phyloP scores from a whole-genome alignment of 75 land plant genomes.

The Adiantum capillusveneris region DNA sequence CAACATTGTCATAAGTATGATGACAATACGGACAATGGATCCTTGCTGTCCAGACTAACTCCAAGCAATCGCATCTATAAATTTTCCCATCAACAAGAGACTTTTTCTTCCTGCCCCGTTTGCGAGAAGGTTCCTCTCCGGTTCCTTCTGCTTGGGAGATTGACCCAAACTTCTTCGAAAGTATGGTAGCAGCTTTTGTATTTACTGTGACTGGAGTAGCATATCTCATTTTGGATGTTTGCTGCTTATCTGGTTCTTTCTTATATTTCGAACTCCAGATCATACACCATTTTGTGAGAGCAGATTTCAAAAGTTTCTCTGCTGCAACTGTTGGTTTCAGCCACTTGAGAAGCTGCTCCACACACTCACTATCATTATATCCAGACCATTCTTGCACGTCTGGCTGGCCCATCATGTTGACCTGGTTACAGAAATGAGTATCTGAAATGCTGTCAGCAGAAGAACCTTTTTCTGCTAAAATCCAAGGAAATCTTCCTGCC shows the following conservation, averaged over 20 bases:
- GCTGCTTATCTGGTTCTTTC: neutral
- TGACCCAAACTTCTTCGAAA: slow-evolving; percentile 50
- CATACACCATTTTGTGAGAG: slow-evolving; percentile 47
- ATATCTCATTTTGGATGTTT: neutral
- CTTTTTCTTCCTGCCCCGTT: slow-evolving; percentile 27
- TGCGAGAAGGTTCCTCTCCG: slow-evolving; percentile 22
- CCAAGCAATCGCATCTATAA: slow-evolving; percentile 78
- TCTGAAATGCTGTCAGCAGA: neutral
- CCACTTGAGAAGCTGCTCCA: slow-evolving; percentile 50
- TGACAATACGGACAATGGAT: slow-evolving; percentile 77
- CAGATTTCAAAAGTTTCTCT: slow-evolving; percentile 57
- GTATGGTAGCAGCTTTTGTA: slow-evolving; percentile 44
- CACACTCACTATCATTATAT: slow-evolving; percentile 51
- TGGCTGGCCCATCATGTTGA: too few species aligned
- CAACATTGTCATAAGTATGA: slow-evolving; percentile 35
- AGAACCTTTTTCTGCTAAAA: slow-evolving; percentile 44
- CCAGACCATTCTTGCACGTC: slow-evolving; percentile 25
- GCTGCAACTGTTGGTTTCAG: slow-evolving; percentile 33
- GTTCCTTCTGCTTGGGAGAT: slow-evolving; percentile 22
- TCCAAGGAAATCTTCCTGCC: slow-evolving; percentile 35
- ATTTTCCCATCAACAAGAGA: slow-evolving; percentile 30
- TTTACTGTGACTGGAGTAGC: slow-evolving; percentile 11
- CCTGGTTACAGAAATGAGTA: too few species aligned
- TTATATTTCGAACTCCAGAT: slow-evolving; percentile 16
- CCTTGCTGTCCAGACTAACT: slow-evolving; percentile 75